Base-by-base conservation (phyloP, 2,329 filamentous ascomycete genomes). In the Exophiala alcalophila region DNA sequence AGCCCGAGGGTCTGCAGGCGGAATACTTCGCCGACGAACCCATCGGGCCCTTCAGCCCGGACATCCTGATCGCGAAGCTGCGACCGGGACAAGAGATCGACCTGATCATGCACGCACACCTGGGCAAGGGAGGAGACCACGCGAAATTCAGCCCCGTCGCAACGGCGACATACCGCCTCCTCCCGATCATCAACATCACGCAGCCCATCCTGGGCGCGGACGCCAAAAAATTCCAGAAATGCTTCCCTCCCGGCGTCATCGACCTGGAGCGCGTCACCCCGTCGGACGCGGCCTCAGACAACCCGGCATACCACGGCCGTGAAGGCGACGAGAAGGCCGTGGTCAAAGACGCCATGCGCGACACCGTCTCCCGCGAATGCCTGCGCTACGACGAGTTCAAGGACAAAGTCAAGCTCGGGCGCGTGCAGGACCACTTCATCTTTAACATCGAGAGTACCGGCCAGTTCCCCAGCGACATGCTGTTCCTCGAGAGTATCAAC, bases 111-210 rank as follows among this genome's bases (percentile, higher is more conserved):
- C 90, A 97, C 72, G 92, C 91, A 70, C 82, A 94, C 69, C 94
- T 96, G 70, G 92, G 94, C 48, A 81, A 94, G 55, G 92, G 92
- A 33, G 81, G 84, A 52, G 92, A 98, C 66, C 92, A 98, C 65
- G 84, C 92, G 57, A 98, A 98, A 68, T 98, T 92, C 72, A 95
- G 88, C 0, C 92, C 92, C 32, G 92, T 97, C 24, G 90, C 91
- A 3, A 96, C 92, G 1, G 92, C 92, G 3, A 87, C 85, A 16
- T 98, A 98, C 71, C 81, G 92, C 35, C 77, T 98, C 14, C 71
- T 98, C 61, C 92, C 92, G 5, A 83, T 83, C 54, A 97, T 98
- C 65, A 76, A 78, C 52, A 97, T 98, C 61, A 72, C 76, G 30
- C 71, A 77, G 56, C 92, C 92, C 14, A 97, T 98, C 48, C 63